Evolutionary conservation across 208 protist genomes (phyloP).

Genomic region (Trypanosomatidae sp.): DNA sequence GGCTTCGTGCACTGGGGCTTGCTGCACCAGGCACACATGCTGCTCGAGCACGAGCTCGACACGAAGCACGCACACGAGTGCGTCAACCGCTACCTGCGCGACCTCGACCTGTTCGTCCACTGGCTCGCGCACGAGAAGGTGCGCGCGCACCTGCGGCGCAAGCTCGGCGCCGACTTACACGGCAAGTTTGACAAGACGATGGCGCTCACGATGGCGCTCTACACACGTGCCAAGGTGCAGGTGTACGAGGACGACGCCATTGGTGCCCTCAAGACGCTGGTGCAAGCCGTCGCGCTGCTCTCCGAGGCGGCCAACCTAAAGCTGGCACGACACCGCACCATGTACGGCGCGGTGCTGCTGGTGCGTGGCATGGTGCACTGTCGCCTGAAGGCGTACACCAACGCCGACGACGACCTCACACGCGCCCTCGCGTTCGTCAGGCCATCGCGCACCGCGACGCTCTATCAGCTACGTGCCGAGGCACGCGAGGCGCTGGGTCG

Average conservation of each 20-base stretch:
- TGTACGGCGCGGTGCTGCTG: slow-evolving; percentile 62
- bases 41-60: slow-evolving; percentile 76
- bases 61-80: slow-evolving; percentile 79
- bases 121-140: slow-evolving; percentile 86
- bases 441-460: slow-evolving; percentile 46
- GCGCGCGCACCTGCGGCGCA: slow-evolving; percentile 75
- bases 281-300: slow-evolving; percentile 54
- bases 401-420: slow-evolving; percentile 74
- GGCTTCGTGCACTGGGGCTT: slow-evolving; percentile 85
- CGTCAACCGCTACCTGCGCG: slow-evolving; percentile 85
- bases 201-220: slow-evolving; percentile 78
- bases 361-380: slow-evolving; percentile 78
- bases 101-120: slow-evolving; percentile 84
- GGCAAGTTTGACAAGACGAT: slow-evolving; percentile 84
- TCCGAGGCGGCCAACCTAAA: slow-evolving; percentile 47
- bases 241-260: slow-evolving; percentile 80
- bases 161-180: slow-evolving; percentile 73
- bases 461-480: slow-evolving; percentile 81
- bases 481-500: slow-evolving; percentile 63
- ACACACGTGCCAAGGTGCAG: slow-evolving; percentile 79
- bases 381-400: slow-evolving; percentile 66
- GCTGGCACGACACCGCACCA: slow-evolving; percentile 64
- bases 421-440: slow-evolving; percentile 70
- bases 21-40: slow-evolving; percentile 76
- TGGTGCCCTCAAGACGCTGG: slow-evolving; percentile 79